phyloP scores from a whole-genome alignment of 495 filamentous ascomycete species.

The Penicillium antarcticum region DNA sequence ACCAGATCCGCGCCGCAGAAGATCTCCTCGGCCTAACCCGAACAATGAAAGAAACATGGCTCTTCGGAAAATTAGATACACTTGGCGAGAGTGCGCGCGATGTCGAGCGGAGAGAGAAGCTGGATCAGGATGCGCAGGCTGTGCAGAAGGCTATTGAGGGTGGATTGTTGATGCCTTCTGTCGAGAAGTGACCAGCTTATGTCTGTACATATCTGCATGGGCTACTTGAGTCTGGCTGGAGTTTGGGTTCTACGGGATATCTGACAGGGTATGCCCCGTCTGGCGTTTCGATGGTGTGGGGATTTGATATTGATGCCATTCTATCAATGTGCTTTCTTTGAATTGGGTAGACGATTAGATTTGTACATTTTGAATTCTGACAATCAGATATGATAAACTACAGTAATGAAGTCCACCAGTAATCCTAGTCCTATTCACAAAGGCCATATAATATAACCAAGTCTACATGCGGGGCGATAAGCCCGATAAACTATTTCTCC shows the following conservation, averaged over 20 bases:
- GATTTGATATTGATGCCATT: no score
- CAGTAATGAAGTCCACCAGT: no score
- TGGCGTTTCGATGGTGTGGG: no score
- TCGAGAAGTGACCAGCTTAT: neutral
- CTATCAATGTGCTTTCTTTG: no score
- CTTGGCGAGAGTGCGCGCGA: conserved; percentile 50
- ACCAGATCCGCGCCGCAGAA: conserved; percentile 61
- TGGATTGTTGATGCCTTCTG: conserved; percentile 27
- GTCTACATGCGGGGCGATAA: neutral
- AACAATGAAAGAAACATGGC: conserved; percentile 69
- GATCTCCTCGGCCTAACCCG: conserved; percentile 62
- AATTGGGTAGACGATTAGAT: no score
- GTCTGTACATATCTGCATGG: neutral
- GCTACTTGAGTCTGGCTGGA: neutral
- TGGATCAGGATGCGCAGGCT: conserved; percentile 48
- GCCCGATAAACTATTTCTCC: neutral
- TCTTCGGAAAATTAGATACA: conserved; percentile 68
- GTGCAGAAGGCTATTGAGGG: conserved; percentile 47
- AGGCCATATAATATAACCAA: no score
- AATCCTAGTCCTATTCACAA: neutral
- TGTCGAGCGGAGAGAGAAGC: conserved; percentile 38
- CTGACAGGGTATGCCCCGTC: no score
- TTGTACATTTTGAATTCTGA: no score
- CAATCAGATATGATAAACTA: no score
- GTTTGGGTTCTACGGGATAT: neutral